Evolutionary conservation across 345 rosid species (phyloP).

Genomic region (Lepidium sativum): DNA sequence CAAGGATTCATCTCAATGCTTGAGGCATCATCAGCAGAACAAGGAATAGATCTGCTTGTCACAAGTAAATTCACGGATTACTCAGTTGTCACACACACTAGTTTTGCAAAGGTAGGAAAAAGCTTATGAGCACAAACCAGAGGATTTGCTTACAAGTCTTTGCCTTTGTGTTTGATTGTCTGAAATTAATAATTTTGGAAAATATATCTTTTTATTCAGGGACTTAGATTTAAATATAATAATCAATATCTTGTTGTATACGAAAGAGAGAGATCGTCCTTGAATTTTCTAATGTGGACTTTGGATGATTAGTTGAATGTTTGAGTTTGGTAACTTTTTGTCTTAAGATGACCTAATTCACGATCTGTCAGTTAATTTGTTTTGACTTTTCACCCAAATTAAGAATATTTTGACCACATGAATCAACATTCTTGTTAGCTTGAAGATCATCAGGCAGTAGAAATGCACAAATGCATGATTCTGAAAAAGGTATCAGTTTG

Average conservation of each 20-base stretch:
- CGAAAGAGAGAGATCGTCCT: too few species aligned
- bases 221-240: neutral
- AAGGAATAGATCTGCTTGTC: neutral
- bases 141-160: neutral
- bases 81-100: neutral
- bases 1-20: neutral
- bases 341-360: neutral
- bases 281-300: neutral
- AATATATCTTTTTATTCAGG: neutral
- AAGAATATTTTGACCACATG: neutral
- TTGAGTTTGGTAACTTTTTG: neutral
- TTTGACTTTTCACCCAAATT: neutral
- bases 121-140: slow-evolving; percentile 3
- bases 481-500: neutral
- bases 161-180: neutral
- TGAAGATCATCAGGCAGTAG: neutral
- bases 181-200: neutral
- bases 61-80: neutral
- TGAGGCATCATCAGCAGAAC: neutral
- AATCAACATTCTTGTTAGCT: neutral
- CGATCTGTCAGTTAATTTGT: neutral
- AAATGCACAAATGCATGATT: neutral
- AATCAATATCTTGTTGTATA: neutral
- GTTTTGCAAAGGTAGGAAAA: neutral
- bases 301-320: neutral